Conservation (phyloP, 495 filamentous ascomycete species). For the Hamigera avellanea region DNA sequence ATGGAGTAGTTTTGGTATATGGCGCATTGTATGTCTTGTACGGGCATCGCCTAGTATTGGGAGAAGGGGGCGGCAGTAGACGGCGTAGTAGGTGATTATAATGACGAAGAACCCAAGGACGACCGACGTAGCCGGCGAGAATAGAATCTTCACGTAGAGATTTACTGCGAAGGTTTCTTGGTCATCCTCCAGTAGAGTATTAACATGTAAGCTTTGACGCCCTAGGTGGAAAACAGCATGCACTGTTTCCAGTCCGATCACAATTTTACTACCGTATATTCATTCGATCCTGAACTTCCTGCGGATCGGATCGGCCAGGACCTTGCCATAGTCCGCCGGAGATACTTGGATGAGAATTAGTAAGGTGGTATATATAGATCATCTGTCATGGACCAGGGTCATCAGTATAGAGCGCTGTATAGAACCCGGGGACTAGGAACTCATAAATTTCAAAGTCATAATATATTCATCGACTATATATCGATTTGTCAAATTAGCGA, state of each 20-base stretch:
- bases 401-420: too few relatives aligned
- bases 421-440: constrained; percentile 6
- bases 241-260: constrained; percentile 39
- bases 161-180: constrained; percentile 23
- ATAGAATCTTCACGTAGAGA: constrained; percentile 39
- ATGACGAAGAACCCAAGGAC: constrained; percentile 45
- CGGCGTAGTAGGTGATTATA: constrained; percentile 50
- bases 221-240: constrained; percentile 41
- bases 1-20: constrained; percentile 45
- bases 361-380: constrained; percentile 45
- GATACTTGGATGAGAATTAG: constrained; percentile 47
- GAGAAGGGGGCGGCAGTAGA: constrained; percentile 52
- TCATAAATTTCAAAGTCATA: constrained; percentile 43
- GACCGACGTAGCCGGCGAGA: constrained; percentile 43
- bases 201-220: constrained; percentile 39
- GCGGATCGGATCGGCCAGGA: constrained; percentile 33
- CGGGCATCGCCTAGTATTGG: constrained; percentile 48
- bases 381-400: constrained; percentile 15
- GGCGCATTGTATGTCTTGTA: constrained; percentile 21
- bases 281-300: constrained; percentile 31
- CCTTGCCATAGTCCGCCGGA: constrained; percentile 33
- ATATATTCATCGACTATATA: constrained; percentile 41
- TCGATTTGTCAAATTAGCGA: constrained; percentile 21
- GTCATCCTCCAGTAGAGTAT: constrained; percentile 37
- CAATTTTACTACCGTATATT: constrained; percentile 42